Evolutionary conservation across 148 eudicot genomes (phyloP).

Genomic region (Agrostemma githago): DNA sequence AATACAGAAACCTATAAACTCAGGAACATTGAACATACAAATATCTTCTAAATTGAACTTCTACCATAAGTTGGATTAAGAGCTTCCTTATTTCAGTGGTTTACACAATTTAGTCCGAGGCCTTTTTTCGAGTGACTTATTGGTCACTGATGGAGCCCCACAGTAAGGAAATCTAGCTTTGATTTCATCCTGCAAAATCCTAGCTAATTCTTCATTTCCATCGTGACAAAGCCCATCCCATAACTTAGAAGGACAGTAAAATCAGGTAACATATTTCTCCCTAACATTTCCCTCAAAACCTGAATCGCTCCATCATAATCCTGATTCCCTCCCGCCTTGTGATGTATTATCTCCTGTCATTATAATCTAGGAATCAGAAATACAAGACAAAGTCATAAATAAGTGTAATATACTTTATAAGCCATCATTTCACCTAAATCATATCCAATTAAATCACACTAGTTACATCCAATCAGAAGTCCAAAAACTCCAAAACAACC

Average conservation of each 20-base stretch:
- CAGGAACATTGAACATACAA: too few relatives aligned
- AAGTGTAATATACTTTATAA: too few relatives aligned
- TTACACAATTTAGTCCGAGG: not conserved
- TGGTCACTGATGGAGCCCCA: not conserved
- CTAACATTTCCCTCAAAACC: slow-evolving; percentile 60
- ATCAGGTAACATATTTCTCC: slow-evolving; percentile 46
- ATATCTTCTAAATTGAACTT: not conserved
- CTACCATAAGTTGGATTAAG: not conserved
- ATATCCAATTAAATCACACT: too few relatives aligned
- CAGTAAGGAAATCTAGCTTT: slow-evolving; percentile 26
- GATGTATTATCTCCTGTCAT: too few relatives aligned
- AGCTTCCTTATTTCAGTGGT: not conserved
- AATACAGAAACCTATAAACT: too few relatives aligned
- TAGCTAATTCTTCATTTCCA: slow-evolving; percentile 51
- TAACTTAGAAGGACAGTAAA: slow-evolving; percentile 35
- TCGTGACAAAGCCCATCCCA: slow-evolving; percentile 41
- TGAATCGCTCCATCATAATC: slow-evolving; percentile 67
- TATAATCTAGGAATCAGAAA: too few relatives aligned
- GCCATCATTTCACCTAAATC: too few relatives aligned
- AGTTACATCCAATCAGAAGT: too few relatives aligned
- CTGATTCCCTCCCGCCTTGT: too few relatives aligned
- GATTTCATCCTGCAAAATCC: slow-evolving; percentile 37
- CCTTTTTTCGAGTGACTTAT: not conserved
- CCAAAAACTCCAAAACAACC: too few relatives aligned
- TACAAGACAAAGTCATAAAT: too few relatives aligned